Conservation (phyloP, 2,329 filamentous ascomycete species). For the Podosphaera aphanis region DNA sequence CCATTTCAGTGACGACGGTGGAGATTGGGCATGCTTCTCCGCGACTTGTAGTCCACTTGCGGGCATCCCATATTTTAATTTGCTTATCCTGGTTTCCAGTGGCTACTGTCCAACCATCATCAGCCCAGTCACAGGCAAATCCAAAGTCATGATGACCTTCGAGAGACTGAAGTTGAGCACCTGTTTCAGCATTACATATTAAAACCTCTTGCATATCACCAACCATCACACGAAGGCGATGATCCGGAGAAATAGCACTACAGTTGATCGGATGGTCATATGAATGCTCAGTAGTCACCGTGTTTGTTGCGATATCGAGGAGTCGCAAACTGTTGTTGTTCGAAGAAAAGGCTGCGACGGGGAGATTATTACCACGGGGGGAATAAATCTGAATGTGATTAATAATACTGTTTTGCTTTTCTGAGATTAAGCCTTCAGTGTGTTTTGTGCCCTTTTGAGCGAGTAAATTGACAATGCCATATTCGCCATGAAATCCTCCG, state of each 20-base stretch:
- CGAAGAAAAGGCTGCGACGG: constrained; percentile 35
- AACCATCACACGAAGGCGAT: constrained; percentile 47
- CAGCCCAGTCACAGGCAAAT: constrained; percentile 61
- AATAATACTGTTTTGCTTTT: constrained; percentile 35
- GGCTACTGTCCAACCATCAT: constrained; percentile 52
- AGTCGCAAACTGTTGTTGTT: constrained; percentile 37
- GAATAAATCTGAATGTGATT: constrained; percentile 38
- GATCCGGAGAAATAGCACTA: constrained; percentile 46
- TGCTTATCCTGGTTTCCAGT: constrained; percentile 55
- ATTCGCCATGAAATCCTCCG: constrained; percentile 19
- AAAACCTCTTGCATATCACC: constrained; percentile 43
- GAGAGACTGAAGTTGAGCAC: constrained; percentile 31
- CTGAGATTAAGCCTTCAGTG: constrained; percentile 18
- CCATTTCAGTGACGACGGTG: constrained; percentile 39
- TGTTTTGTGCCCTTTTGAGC: constrained; percentile 13
- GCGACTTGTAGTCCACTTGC: constrained; percentile 35
- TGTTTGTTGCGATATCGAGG: constrained; percentile 34
- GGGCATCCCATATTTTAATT: constrained; percentile 54
- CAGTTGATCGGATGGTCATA: constrained; percentile 48
- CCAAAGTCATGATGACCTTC: constrained; percentile 44
- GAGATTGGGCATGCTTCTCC: constrained; percentile 25
- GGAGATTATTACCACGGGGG: constrained; percentile 26
- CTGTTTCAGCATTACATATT: constrained; percentile 46
- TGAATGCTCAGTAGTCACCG: constrained; percentile 27
- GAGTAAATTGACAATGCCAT: constrained; percentile 17